Conservation (phyloP, 129 eudicot species). For the Chrysanthemum makinoi region DNA sequence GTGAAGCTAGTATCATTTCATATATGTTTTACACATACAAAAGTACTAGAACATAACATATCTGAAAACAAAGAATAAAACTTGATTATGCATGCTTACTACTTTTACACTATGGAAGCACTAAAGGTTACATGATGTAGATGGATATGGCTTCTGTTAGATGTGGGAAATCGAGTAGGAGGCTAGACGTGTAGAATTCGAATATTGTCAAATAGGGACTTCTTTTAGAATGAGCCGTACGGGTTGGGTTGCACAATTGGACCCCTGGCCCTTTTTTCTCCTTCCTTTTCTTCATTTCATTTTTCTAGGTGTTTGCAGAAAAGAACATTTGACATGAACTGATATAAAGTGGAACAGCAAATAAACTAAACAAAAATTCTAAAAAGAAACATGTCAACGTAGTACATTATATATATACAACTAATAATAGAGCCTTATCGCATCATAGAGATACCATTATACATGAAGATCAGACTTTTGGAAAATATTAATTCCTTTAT, state of each 20-base stretch:
- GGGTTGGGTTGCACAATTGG: conserved; percentile 16
- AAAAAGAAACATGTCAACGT: neutral
- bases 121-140: neutral
- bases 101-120: neutral
- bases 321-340: conserved; percentile 4
- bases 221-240: conserved; percentile 5
- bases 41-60: neutral
- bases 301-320: conserved; percentile 13
- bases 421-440: neutral
- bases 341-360: neutral
- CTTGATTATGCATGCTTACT: neutral
- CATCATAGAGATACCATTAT: conserved; percentile 8
- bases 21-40: neutral
- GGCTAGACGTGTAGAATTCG: conserved; percentile 9
- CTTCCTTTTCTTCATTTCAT: neutral
- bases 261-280: neutral
- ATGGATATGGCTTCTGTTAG: conserved; percentile 1
- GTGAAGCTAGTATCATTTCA: conserved; percentile 2
- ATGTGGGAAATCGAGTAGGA: conserved; percentile 21
- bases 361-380: neutral
- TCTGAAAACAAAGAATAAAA: neutral
- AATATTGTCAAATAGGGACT: conserved; percentile 5
- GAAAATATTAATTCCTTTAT: neutral
- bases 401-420: neutral
- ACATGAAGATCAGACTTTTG: neutral